These are phyloP conservation scores for Aspergillus glaucus DNA, from an alignment of 2,329 filamentous ascomycete species.

Conservation along the genomic window DNA sequence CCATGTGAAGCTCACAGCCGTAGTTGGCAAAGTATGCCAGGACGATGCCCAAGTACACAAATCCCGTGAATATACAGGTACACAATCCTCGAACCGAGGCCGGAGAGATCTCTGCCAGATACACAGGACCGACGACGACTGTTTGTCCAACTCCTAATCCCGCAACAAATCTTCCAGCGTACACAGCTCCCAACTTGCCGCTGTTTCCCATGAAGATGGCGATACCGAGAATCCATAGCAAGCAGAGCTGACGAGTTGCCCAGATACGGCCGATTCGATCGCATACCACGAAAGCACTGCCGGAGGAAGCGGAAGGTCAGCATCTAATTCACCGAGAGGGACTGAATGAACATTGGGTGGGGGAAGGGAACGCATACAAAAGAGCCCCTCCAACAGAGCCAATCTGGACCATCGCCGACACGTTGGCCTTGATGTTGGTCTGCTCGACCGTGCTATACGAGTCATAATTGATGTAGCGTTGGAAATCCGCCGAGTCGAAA, in stretches of 20 bases:
- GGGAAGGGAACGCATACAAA: slow-evolving; percentile 35
- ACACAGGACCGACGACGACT: slow-evolving; percentile 53
- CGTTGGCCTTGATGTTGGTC: slow-evolving; percentile 68
- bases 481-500: slow-evolving; percentile 61
- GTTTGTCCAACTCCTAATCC: slow-evolving; percentile 40
- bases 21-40: slow-evolving; percentile 72
- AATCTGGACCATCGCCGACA: slow-evolving; percentile 76
- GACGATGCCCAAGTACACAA: slow-evolving; percentile 72
- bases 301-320: neutral
- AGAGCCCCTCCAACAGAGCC: slow-evolving; percentile 67
- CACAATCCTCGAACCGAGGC: slow-evolving; percentile 65
- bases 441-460: slow-evolving; percentile 48
- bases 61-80: slow-evolving; percentile 62
- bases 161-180: slow-evolving; percentile 40
- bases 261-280: slow-evolving; percentile 41
- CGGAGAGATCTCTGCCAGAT: slow-evolving; percentile 65
- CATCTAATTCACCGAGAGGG: neutral
- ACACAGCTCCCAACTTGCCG: slow-evolving; percentile 34
- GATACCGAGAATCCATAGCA: slow-evolving; percentile 38
- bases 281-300: slow-evolving; percentile 45
- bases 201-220: slow-evolving; percentile 40
- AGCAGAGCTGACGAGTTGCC: slow-evolving; percentile 36
- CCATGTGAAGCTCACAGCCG: slow-evolving; percentile 50
- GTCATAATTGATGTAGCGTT: slow-evolving; percentile 52
- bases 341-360: neutral